These are phyloP conservation scores for Macrolepiota dolichaula DNA, from an alignment of 768 basidiomycete genomes.

Conservation along the genomic window DNA sequence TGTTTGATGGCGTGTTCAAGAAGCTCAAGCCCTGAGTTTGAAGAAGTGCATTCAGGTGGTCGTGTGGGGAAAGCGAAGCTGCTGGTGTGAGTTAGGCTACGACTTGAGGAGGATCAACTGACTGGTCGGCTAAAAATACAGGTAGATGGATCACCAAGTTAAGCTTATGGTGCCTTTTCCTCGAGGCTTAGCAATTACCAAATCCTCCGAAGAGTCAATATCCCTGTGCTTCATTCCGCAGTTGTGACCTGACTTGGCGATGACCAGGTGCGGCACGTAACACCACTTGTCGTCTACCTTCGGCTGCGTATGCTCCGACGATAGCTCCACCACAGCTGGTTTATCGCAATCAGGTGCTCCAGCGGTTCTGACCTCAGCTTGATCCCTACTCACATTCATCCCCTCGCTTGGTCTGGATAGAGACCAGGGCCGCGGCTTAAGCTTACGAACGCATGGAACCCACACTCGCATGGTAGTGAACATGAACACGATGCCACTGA, in stretches of 20 bases:
- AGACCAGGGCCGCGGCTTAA: background rate
- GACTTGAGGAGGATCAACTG: background rate
- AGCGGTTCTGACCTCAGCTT: background rate
- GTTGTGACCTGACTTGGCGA: too few species aligned
- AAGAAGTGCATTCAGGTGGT: background rate
- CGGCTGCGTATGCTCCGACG: background rate
- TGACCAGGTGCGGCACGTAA: too few species aligned
- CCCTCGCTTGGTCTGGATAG: background rate
- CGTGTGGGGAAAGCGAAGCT: background rate
- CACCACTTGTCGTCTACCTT: background rate
- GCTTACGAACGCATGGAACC: background rate
- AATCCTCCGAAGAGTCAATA: too few species aligned
- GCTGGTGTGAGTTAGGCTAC: background rate
- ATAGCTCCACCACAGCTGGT: background rate
- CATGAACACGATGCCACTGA: background rate
- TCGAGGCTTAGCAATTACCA: background rate
- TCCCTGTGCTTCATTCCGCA: too few species aligned
- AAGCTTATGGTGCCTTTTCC: background rate
- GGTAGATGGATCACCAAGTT: background rate
- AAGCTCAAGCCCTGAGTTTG: background rate
- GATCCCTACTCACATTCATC: background rate
- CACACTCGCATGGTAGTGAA: background rate
- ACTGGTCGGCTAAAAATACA: background rate
- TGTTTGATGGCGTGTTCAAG: background rate
- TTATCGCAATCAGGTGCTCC: background rate